phyloP scores from a whole-genome alignment of 2,329 filamentous ascomycete genomes.

The Hypoxylon sp. region DNA sequence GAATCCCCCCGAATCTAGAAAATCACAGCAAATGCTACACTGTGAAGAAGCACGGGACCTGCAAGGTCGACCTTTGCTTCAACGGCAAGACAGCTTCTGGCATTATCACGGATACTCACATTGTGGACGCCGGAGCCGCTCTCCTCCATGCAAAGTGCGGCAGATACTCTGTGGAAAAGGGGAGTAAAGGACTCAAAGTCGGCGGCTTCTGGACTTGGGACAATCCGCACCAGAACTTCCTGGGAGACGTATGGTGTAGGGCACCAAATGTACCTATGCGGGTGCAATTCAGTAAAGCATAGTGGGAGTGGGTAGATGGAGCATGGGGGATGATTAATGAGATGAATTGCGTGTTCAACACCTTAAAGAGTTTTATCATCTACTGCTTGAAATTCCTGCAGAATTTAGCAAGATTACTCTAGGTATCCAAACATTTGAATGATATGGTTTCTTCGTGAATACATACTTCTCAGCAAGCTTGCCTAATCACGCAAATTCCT shows the following conservation, averaged over 20 bases:
- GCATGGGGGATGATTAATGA: background rate
- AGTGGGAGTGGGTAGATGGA: background rate
- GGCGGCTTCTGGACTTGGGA: background rate
- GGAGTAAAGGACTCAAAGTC: background rate
- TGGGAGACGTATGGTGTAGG: background rate
- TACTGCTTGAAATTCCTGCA: too few relatives aligned
- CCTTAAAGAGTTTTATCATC: too few relatives aligned
- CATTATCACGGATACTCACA: background rate
- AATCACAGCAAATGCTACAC: background rate
- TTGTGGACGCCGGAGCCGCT: background rate
- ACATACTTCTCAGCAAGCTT: background rate
- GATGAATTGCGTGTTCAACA: too few relatives aligned
- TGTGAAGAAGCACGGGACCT: background rate
- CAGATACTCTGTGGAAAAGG: background rate
- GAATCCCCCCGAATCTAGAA: background rate
- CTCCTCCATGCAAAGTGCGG: background rate
- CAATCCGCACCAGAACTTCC: background rate
- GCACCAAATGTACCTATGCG: background rate
- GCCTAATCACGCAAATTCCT: constrained; percentile 2
- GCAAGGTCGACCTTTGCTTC: background rate
- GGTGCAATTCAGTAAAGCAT: background rate
- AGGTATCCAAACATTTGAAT: background rate
- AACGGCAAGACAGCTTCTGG: background rate
- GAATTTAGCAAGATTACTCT: too few relatives aligned
- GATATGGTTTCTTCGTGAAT: background rate